A percentile compares a stretch with the other conserved stretches of the same genome.
phyloP scores from a whole-genome alignment of 192 early-diverging fungal species.

The Rhizophagus sp. region DNA sequence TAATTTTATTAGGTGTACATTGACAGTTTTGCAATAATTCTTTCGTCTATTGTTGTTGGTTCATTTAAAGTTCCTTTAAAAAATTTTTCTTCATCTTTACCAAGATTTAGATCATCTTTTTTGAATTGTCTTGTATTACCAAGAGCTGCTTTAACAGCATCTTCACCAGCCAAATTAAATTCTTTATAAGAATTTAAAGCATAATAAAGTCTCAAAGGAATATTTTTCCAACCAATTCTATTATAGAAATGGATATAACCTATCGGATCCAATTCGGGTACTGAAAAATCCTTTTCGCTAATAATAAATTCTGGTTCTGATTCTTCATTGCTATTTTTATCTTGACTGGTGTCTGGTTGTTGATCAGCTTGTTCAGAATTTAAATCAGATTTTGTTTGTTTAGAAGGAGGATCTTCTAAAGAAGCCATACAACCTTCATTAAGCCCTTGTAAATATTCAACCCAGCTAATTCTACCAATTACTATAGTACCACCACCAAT shows the following conservation, averaged over 20 bases:
- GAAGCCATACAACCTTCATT: slow-evolving; percentile 43
- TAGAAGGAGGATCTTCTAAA: slow-evolving; percentile 35
- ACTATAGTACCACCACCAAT: slow-evolving; percentile 41
- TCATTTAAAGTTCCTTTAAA: slow-evolving; percentile 31
- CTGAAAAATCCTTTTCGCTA: slow-evolving; percentile 40
- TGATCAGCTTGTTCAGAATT: slow-evolving; percentile 17
- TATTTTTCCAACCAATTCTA: slow-evolving; percentile 42
- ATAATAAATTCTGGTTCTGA: slow-evolving; percentile 28
- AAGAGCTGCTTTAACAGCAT: slow-evolving; percentile 59
- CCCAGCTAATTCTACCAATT: slow-evolving; percentile 39
- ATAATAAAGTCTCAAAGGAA: slow-evolving; percentile 43
- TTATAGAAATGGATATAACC: slow-evolving; percentile 39
- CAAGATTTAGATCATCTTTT: slow-evolving; percentile 41
- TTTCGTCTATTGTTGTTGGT: slow-evolving; percentile 15
- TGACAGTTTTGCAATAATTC: not conserved
- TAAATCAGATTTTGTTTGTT: slow-evolving; percentile 10
- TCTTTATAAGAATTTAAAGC: slow-evolving; percentile 47
- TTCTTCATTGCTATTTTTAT: not conserved
- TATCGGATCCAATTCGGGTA: slow-evolving; percentile 40
- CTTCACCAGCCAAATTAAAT: slow-evolving; percentile 47
- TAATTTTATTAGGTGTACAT: not conserved
- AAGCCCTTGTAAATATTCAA: slow-evolving; percentile 42
- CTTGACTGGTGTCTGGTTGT: no score
- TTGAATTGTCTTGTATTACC: slow-evolving; percentile 47
- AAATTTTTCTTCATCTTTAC: slow-evolving; percentile 42